These are phyloP conservation scores for Aspergillus caelatus DNA, from an alignment of 2,329 filamentous ascomycete species.

Conservation along the genomic window DNA sequence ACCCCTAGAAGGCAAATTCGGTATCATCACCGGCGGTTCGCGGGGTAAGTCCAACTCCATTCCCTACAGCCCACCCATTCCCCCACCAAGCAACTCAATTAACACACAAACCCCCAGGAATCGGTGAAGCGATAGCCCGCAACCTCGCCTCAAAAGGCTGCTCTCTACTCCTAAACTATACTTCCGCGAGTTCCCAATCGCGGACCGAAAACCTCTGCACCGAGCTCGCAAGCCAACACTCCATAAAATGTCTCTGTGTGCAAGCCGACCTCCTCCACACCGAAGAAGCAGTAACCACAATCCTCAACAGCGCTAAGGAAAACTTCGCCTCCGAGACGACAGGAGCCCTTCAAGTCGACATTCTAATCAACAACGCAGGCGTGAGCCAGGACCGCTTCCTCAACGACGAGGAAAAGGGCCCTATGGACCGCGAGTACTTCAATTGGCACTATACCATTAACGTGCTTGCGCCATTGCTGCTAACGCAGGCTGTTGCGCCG, in stretches of 20 bases:
- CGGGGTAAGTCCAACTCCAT: slow-evolving; percentile 59
- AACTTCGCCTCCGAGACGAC: slow-evolving; percentile 52
- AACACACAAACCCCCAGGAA: slow-evolving; percentile 56
- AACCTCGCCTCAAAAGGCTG: slow-evolving; percentile 74
- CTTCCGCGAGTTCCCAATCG: slow-evolving; percentile 61
- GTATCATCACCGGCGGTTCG: slow-evolving; percentile 77
- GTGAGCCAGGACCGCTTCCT: slow-evolving; percentile 54
- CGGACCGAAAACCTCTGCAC: slow-evolving; percentile 58
- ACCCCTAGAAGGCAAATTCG: slow-evolving; percentile 72
- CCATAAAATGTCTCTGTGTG: slow-evolving; percentile 62
- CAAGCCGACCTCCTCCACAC: slow-evolving; percentile 72
- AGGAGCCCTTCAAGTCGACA: slow-evolving; percentile 70
- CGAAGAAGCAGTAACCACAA: slow-evolving; percentile 57
- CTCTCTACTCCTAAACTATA: slow-evolving; percentile 72
- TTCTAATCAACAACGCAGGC: slow-evolving; percentile 87
- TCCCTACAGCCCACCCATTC: not conserved
- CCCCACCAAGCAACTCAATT: not conserved
- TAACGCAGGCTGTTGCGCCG: slow-evolving; percentile 72
- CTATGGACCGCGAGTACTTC: slow-evolving; percentile 67
- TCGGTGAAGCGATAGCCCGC: slow-evolving; percentile 69
- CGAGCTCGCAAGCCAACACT: slow-evolving; percentile 59
- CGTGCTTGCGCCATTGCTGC: slow-evolving; percentile 76
- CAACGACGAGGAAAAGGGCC: slow-evolving; percentile 66
- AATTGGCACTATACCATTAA: slow-evolving; percentile 75
- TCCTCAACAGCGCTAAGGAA: slow-evolving; percentile 62